Percentiles rank a stretch among this genome's conserved stretches.
Evolutionary conservation across 2,329 filamentous ascomycete genomes (phyloP).

Genomic region (Trichoderma hamatum): DNA sequence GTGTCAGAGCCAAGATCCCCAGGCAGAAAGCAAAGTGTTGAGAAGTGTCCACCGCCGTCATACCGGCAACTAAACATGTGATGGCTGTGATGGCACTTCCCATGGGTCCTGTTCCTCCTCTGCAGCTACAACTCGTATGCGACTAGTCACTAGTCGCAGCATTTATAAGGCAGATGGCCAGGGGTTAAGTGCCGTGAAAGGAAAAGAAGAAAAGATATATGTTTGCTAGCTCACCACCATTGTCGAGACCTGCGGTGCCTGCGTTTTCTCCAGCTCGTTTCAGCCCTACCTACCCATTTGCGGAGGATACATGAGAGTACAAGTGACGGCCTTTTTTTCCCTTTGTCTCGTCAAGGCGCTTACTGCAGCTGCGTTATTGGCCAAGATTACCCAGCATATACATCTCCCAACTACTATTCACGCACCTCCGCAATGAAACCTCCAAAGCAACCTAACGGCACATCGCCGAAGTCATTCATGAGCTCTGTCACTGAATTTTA

Average conservation of each 20-base stretch:
- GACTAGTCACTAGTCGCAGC: neutral
- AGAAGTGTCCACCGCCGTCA: neutral
- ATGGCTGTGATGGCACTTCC: constrained; percentile 19
- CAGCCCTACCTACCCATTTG: neutral
- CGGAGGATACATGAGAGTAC: neutral
- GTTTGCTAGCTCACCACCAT: constrained; percentile 21
- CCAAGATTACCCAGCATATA: neutral
- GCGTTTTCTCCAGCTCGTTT: constrained; percentile 9
- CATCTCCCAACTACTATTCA: neutral
- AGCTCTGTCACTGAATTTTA: constrained; percentile 53
- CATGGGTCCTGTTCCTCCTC: neutral
- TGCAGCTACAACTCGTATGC: neutral
- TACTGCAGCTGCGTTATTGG: neutral
- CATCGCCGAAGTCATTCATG: constrained; percentile 32
- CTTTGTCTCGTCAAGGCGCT: neutral
- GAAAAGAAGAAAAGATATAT: constrained; percentile 3
- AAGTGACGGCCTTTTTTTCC: neutral
- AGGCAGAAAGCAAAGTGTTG: neutral
- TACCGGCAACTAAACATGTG: constrained; percentile 13
- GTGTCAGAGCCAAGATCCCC: constrained; percentile 15
- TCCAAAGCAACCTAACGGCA: neutral
- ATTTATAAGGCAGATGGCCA: neutral
- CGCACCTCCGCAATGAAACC: neutral
- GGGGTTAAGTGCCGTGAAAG: constrained; percentile 2
- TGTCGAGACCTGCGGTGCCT: constrained; percentile 1